Base-by-base conservation (phyloP, 768 basidiomycete species). In the Leccinum obscurum region DNA sequence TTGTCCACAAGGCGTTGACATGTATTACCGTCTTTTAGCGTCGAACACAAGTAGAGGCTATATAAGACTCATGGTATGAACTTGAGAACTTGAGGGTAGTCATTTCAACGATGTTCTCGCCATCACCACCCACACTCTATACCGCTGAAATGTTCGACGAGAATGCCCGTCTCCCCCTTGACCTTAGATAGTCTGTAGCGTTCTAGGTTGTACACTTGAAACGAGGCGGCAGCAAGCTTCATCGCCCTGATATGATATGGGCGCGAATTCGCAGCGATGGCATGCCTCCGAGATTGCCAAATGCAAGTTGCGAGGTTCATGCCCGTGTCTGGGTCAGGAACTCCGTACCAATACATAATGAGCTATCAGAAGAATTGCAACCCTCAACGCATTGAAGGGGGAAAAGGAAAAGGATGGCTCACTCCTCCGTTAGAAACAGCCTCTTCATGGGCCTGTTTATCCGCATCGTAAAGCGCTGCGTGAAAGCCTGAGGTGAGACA, bases 291-390 rank as follows among this genome's bases (percentile, higher is more conserved):
- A 46, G 90, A 92, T 75, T 90, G 88, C 95, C 96, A 98, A 46
- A 98, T 89, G 77, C 95, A 98, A 17, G 95, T 97, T 8, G 95
- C 94, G 56, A 97, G 84, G 73, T 98, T 98, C 75, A 90, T 79
- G 2, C 93, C 87, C 0, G 90, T 90, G 39, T 79, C 71, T 53
- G 81, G 81, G 65, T 92, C 77, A 1, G 95, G 95, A 32, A 88
- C 81, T 10, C 95, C 95, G 66, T 94, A 95, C 95, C 96, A 98
- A 73, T 98, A 98, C 71, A 95, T 79, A 55, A 97, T 83, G 34
- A 98, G 78, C 85, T 92, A 59, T 44, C 52, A 39, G 22, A 49
- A 35, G 46, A 44, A 57, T 61, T 20, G 8, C 14, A 10, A 22
- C 22, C 32, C 46, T 70, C 54, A 64, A 46, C 54, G 20, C 20